Conservation (phyloP, 148 eudicot species). For the Rhododendron kiyosumense region DNA sequence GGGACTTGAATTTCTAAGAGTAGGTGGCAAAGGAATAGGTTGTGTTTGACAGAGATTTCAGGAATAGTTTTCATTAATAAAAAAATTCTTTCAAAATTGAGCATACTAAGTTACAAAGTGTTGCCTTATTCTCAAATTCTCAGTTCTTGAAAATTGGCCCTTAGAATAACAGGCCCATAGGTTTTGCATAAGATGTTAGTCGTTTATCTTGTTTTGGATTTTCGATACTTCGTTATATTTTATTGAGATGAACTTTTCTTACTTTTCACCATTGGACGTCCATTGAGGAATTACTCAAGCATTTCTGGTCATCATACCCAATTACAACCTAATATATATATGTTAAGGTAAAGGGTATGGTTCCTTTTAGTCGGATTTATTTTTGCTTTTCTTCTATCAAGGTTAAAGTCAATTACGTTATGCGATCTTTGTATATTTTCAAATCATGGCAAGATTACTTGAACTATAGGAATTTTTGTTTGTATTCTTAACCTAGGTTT, state of each 20-base stretch:
- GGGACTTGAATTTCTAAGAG: neutral
- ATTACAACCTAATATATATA: slow-evolving; percentile 62
- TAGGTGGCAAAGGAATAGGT: neutral
- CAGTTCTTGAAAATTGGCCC: neutral
- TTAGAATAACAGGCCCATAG: neutral
- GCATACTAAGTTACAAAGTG: neutral
- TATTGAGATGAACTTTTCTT: slow-evolving; percentile 11
- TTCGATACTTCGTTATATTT: neutral
- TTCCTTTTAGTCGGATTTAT: neutral
- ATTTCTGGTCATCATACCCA: slow-evolving; percentile 98
- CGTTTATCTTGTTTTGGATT: neutral
- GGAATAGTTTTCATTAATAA: neutral
- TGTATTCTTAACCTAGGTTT: neutral
- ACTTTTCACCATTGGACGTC: slow-evolving; percentile 83
- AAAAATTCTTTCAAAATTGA: neutral
- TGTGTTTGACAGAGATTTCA: neutral
- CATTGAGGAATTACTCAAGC: slow-evolving; percentile 90
- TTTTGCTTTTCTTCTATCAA: neutral
- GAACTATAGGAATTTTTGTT: neutral
- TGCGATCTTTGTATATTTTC: neutral
- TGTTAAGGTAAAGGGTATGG: slow-evolving; percentile 51
- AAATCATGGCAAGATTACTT: neutral
- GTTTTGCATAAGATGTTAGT: neutral
- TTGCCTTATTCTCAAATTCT: neutral
- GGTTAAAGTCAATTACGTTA: neutral